phyloP scores from a whole-genome alignment of 129 eudicot genomes.

The Centaurea solstitialis region DNA sequence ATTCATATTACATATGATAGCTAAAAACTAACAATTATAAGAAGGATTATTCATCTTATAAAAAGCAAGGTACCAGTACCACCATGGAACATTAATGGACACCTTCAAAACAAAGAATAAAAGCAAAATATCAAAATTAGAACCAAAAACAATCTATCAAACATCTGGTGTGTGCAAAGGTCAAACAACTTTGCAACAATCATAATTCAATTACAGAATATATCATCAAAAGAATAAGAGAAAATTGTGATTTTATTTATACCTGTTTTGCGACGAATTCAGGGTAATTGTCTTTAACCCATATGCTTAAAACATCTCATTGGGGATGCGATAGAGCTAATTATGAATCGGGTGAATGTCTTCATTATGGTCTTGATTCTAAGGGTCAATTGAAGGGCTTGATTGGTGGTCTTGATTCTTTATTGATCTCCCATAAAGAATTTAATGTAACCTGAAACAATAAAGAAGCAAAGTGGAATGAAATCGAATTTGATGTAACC shows the following conservation, averaged over 20 bases:
- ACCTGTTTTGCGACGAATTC: constrained; percentile 97
- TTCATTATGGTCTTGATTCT: too few species aligned
- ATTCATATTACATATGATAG: not conserved
- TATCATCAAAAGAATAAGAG: not conserved
- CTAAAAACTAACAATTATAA: constrained; percentile 6
- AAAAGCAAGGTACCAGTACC: constrained; percentile 60
- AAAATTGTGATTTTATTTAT: not conserved
- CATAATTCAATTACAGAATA: not conserved
- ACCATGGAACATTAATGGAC: constrained; percentile 88
- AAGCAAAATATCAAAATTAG: too few species aligned
- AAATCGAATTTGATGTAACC: too few species aligned
- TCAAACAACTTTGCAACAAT: not conserved
- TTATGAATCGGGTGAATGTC: too few species aligned
- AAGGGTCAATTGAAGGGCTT: too few species aligned
- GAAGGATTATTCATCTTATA: constrained; percentile 78
- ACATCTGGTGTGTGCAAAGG: constrained; percentile 1
- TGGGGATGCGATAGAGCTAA: too few species aligned
- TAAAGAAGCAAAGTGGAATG: too few species aligned
- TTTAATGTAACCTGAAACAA: too few species aligned
- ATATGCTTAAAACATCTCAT: too few species aligned
- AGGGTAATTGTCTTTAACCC: constrained; percentile 70
- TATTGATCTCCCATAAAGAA: too few species aligned
- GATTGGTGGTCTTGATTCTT: too few species aligned
- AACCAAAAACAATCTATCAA: not conserved
- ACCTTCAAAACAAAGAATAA: constrained; percentile 40